phyloP scores from a whole-genome alignment of 768 basidiomycete species.

The Boletus sensibilis region DNA sequence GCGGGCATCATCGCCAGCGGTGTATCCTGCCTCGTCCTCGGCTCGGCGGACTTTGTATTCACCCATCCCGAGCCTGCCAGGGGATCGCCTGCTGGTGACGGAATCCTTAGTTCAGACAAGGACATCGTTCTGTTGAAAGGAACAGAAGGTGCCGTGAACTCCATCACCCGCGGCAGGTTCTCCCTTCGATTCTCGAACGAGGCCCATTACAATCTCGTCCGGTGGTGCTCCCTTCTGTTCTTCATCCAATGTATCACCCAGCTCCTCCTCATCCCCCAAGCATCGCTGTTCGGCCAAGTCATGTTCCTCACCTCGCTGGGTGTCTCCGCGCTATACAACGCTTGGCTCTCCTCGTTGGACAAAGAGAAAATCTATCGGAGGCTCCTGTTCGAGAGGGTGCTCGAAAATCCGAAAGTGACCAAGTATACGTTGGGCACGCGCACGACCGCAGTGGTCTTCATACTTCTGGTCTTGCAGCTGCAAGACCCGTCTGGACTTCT shows the following conservation, averaged over 20 bases:
- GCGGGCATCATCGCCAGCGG: slow-evolving; percentile 33
- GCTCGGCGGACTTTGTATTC: slow-evolving; percentile 25
- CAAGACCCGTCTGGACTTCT: slow-evolving; percentile 9
- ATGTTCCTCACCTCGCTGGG: slow-evolving; percentile 31
- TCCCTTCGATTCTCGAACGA: slow-evolving; percentile 19
- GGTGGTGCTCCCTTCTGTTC: slow-evolving; percentile 25
- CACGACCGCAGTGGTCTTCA: slow-evolving; percentile 19
- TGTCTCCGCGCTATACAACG: slow-evolving; percentile 27
- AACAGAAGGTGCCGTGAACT: neutral
- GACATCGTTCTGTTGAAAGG: neutral
- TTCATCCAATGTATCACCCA: slow-evolving; percentile 27
- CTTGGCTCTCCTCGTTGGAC: slow-evolving; percentile 31
- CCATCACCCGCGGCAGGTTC: neutral
- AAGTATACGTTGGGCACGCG: slow-evolving; percentile 17
- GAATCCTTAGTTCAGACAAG: slow-evolving; percentile 17
- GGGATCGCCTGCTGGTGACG: slow-evolving; percentile 29
- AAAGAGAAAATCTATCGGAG: slow-evolving; percentile 15
- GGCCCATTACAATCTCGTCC: slow-evolving; percentile 12
- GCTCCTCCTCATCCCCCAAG: slow-evolving; percentile 32
- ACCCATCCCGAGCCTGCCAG: slow-evolving; percentile 25
- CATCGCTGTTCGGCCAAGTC: slow-evolving; percentile 29
- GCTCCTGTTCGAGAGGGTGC: slow-evolving; percentile 9
- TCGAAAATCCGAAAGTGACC: slow-evolving; percentile 12
- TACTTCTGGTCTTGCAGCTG: slow-evolving; percentile 10
- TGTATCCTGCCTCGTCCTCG: slow-evolving; percentile 24